A percentile compares a stretch with the other conserved stretches of the same genome.
Conservation (phyloP, 208 protist species). For the Acanthamoeba lenticulata region DNA sequence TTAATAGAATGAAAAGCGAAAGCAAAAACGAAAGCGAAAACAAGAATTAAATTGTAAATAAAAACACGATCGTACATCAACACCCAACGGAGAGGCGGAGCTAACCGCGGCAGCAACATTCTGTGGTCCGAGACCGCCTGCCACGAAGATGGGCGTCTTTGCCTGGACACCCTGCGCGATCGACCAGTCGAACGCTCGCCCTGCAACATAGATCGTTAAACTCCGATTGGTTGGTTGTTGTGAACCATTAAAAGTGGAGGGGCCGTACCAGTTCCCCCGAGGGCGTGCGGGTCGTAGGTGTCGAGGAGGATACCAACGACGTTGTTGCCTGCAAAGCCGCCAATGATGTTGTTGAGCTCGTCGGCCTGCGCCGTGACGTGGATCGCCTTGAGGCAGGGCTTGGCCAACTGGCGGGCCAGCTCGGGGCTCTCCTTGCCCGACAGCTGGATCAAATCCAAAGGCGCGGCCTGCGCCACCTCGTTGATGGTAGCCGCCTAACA, state of each 20-base stretch:
- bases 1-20: background rate
- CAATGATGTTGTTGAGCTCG: background rate
- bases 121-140: conserved; percentile 56
- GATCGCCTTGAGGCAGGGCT: conserved; percentile 45
- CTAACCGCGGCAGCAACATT: conserved; percentile 59
- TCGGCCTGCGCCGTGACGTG: conserved; percentile 44
- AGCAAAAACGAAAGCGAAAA: background rate
- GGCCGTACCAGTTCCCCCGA: conserved; percentile 53
- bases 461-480: background rate
- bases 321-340: background rate
- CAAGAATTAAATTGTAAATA: too few relatives aligned
- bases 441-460: conserved; percentile 78
- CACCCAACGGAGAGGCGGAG: background rate
- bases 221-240: too few relatives aligned
- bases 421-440: conserved; percentile 67
- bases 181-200: conserved; percentile 68
- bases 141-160: conserved; percentile 63
- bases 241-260: background rate
- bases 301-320: conserved; percentile 27
- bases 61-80: background rate
- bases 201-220: too few relatives aligned
- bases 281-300: conserved; percentile 49
- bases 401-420: background rate
- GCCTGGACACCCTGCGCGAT: conserved; percentile 42
- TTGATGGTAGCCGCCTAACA: conserved; percentile 31